Conservation (phyloP, 768 basidiomycete species). For the Termitomyces sp. region DNA sequence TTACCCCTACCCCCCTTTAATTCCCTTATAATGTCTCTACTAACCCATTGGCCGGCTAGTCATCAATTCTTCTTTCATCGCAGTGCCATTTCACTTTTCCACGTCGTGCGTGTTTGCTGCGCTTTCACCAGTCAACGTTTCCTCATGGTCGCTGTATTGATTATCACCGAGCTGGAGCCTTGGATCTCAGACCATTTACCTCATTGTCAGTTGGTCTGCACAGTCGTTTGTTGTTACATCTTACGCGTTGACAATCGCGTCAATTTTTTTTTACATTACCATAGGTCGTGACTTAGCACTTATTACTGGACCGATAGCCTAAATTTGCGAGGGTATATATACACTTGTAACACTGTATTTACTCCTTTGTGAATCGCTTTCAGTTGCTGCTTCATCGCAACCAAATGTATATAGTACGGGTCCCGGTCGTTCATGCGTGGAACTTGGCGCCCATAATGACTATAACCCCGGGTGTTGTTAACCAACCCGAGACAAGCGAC, state of each 20-base stretch:
- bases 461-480: too few species aligned
- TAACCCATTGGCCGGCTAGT: conserved; percentile 10
- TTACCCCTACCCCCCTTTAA: background rate
- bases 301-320: too few species aligned
- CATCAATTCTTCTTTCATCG: conserved; percentile 4
- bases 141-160: conserved; percentile 1
- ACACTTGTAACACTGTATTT: too few species aligned
- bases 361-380: too few species aligned
- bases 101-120: conserved; percentile 1
- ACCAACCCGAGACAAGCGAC: too few species aligned
- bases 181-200: background rate
- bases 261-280: background rate
- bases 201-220: conserved; percentile 5
- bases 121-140: background rate
- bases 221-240: conserved; percentile 6
- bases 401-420: too few species aligned
- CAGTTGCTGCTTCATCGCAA: too few species aligned
- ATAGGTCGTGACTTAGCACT: too few species aligned
- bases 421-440: too few species aligned
- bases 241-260: background rate
- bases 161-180: conserved; percentile 8
- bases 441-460: too few species aligned
- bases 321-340: too few species aligned
- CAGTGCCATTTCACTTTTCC: conserved; percentile 8
- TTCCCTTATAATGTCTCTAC: conserved; percentile 11